phyloP scores from a whole-genome alignment of 2,329 filamentous ascomycete genomes.

The Hymenoscyphus albidus region DNA sequence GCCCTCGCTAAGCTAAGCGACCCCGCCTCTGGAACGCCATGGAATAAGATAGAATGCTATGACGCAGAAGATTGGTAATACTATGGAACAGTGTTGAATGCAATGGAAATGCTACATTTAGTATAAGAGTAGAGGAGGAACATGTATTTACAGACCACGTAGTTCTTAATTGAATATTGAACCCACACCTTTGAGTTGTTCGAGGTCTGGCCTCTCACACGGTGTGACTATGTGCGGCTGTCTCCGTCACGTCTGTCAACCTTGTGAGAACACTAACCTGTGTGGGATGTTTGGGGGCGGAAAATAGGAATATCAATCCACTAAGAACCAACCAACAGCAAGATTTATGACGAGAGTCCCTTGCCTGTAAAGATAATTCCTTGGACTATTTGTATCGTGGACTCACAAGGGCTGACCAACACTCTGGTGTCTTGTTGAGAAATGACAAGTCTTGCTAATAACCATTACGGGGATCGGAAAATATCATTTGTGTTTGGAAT shows the following conservation, averaged over 20 bases:
- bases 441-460: background rate
- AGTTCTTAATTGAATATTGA: no score
- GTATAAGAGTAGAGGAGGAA: no score
- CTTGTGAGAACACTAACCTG: background rate
- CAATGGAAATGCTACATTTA: no score
- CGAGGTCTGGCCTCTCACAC: no score
- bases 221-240: background rate
- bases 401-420: background rate
- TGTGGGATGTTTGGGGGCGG: background rate
- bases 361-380: background rate
- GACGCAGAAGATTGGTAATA: no score
- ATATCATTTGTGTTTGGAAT: no score
- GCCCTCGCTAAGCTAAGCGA: no score
- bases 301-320: background rate
- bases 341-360: background rate
- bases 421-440: background rate
- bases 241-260: background rate
- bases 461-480: background rate
- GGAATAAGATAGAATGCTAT: no score
- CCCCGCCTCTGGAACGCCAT: no score
- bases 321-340: background rate
- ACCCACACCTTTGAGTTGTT: no score
- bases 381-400: background rate
- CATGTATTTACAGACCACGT: no score
- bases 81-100: no score